Evolutionary conservation across 2,329 filamentous ascomycete species (phyloP).

Genomic region (Arthrobotrys megalospora): DNA sequence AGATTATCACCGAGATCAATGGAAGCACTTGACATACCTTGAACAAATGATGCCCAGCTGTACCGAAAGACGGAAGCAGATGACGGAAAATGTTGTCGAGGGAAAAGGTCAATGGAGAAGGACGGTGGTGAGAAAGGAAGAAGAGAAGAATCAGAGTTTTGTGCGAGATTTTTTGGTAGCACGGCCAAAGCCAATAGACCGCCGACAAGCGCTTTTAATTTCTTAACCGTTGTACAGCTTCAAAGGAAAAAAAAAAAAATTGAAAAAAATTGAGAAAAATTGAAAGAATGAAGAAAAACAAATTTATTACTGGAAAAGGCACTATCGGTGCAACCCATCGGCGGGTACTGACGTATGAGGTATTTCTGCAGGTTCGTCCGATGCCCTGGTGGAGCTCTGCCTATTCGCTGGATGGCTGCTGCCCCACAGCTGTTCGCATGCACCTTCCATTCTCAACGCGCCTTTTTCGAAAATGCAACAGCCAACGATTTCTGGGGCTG

Average conservation of each 20-base stretch:
- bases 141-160: slow-evolving; percentile 36
- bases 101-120: slow-evolving; percentile 13
- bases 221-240: slow-evolving; percentile 5
- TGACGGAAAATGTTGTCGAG: slow-evolving; percentile 22
- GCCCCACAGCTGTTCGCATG: slow-evolving; percentile 22
- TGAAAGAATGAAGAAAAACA: slow-evolving; percentile 14
- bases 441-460: slow-evolving; percentile 50
- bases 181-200: neutral
- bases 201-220: slow-evolving; percentile 20
- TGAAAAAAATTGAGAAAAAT: slow-evolving; percentile 12
- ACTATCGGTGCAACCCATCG: slow-evolving; percentile 8
- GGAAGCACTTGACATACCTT: slow-evolving; percentile 32
- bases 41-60: slow-evolving; percentile 21
- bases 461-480: slow-evolving; percentile 52
- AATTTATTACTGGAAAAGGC: slow-evolving; percentile 11
- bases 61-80: slow-evolving; percentile 32
- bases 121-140: slow-evolving; percentile 2
- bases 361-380: slow-evolving; percentile 53
- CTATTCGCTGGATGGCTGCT: slow-evolving; percentile 1
- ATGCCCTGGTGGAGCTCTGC: slow-evolving; percentile 55
- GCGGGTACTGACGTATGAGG: slow-evolving; percentile 61
- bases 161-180: slow-evolving; percentile 30
- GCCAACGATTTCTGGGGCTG: slow-evolving; percentile 8
- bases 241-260: slow-evolving; percentile 2
- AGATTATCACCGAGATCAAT: neutral